Evolutionary conservation across 129 eudicot genomes (phyloP).

Genomic region (Calendula officinalis): DNA sequence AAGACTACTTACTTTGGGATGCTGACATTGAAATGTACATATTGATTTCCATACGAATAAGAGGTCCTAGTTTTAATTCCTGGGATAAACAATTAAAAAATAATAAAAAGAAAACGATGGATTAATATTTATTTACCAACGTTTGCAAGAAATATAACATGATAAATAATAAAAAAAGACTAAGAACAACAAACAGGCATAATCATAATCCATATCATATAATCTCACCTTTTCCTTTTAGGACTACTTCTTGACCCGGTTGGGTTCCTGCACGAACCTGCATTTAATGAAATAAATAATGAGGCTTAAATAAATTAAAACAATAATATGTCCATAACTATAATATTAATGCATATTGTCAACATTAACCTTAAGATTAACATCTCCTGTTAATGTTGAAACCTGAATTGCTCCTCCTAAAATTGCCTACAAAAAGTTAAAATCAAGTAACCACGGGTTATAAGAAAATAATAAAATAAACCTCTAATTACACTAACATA

Average conservation of each 20-base stretch:
- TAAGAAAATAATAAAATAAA: not conserved
- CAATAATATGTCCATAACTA: not conserved
- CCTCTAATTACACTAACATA: not conserved
- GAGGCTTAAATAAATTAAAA: not conserved
- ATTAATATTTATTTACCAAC: not conserved
- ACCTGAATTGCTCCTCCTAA: slow-evolving; percentile 78
- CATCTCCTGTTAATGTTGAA: slow-evolving; percentile 92
- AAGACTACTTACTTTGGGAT: slow-evolving; percentile 65
- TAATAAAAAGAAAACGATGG: not conserved
- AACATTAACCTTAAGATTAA: slow-evolving; percentile 64
- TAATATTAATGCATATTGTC: not conserved
- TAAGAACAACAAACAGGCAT: not conserved
- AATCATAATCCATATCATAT: not conserved
- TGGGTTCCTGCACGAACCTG: slow-evolving; percentile 93
- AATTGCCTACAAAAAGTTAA: slow-evolving; percentile 59
- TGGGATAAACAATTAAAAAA: slow-evolving; percentile 24
- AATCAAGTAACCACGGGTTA: not conserved
- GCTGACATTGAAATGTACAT: slow-evolving; percentile 81
- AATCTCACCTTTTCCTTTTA: slow-evolving; percentile 70
- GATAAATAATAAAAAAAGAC: not conserved
- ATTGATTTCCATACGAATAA: slow-evolving; percentile 68
- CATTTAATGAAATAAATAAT: not conserved
- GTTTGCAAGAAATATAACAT: not conserved
- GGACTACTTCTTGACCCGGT: slow-evolving; percentile 83
- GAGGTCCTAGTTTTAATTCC: slow-evolving; percentile 75